phyloP scores from a whole-genome alignment of 1,139 yeast species.

The Yamadazyma blattariae region DNA sequence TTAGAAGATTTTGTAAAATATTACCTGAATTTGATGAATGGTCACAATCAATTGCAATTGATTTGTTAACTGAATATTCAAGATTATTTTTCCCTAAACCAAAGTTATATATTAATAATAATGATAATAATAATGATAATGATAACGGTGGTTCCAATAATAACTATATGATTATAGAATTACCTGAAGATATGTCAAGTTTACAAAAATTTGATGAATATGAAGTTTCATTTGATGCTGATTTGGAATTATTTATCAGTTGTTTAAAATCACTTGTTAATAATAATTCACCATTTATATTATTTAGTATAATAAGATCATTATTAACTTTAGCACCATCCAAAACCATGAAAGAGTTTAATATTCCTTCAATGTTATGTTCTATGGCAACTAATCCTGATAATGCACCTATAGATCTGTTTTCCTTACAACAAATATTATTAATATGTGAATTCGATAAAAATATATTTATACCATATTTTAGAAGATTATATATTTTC shows the following conservation, averaged over 20 bases:
- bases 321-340: slow-evolving; percentile 55
- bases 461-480: slow-evolving; percentile 43
- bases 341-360: slow-evolving; percentile 41
- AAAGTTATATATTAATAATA: slow-evolving; percentile 23
- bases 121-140: slow-evolving; percentile 12
- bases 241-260: slow-evolving; percentile 51
- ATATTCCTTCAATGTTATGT: slow-evolving; percentile 50
- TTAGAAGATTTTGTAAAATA: slow-evolving; percentile 56
- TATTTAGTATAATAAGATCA: slow-evolving; percentile 60
- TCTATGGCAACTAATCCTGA: slow-evolving; percentile 31
- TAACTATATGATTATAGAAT: slow-evolving; percentile 19
- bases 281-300: slow-evolving; percentile 57
- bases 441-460: slow-evolving; percentile 36
- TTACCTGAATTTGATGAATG: slow-evolving; percentile 67
- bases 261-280: slow-evolving; percentile 43
- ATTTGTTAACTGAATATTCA: slow-evolving; percentile 64
- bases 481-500: slow-evolving; percentile 54
- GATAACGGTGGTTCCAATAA: slow-evolving; percentile 18
- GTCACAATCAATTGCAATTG: slow-evolving; percentile 64
- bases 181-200: slow-evolving; percentile 35
- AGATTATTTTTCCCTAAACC: slow-evolving; percentile 61
- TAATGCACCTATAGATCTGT: slow-evolving; percentile 30
- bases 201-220: slow-evolving; percentile 26
- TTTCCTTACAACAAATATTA: slow-evolving; percentile 43
- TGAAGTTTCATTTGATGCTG: slow-evolving; percentile 50